Conservation (phyloP, 2,329 filamentous ascomycete genomes). For the Phialophora chinensis region DNA sequence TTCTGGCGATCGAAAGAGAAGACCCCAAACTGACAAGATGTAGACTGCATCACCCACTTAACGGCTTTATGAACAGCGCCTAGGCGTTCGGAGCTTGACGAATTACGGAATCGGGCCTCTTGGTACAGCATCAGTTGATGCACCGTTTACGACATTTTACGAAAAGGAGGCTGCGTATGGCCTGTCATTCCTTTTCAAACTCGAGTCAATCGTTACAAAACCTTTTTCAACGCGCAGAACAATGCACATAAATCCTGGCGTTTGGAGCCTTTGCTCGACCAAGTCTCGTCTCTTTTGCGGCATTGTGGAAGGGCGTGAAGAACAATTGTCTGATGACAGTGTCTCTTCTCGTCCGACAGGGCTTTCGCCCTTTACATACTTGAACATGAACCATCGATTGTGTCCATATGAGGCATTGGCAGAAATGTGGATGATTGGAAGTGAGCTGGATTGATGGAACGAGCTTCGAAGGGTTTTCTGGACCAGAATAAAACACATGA, state of each 20-base stretch:
- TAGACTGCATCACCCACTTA: constrained; percentile 10
- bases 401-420: constrained; percentile 18
- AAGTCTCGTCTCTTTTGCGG: constrained; percentile 7
- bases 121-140: constrained; percentile 21
- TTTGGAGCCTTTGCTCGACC: constrained; percentile 5
- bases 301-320: constrained; percentile 10
- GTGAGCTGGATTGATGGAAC: constrained; percentile 15
- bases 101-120: constrained; percentile 24
- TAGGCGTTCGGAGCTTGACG: constrained; percentile 28
- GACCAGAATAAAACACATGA: constrained; percentile 8
- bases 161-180: constrained; percentile 15
- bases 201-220: constrained; percentile 23
- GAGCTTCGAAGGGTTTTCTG: constrained; percentile 12
- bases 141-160: constrained; percentile 29
- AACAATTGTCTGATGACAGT: not conserved
- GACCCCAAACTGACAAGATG: constrained; percentile 40
- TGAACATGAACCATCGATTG: constrained; percentile 17
- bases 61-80: constrained; percentile 34
- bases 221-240: not conserved
- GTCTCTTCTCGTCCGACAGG: not conserved
- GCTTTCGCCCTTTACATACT: constrained; percentile 1
- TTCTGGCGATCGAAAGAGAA: constrained; percentile 59
- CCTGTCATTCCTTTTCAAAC: constrained; percentile 15
- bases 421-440: constrained; percentile 14
- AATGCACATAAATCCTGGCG: constrained; percentile 1